Conservation (phyloP, 2,329 filamentous ascomycete species). For the Diaporthe citri region DNA sequence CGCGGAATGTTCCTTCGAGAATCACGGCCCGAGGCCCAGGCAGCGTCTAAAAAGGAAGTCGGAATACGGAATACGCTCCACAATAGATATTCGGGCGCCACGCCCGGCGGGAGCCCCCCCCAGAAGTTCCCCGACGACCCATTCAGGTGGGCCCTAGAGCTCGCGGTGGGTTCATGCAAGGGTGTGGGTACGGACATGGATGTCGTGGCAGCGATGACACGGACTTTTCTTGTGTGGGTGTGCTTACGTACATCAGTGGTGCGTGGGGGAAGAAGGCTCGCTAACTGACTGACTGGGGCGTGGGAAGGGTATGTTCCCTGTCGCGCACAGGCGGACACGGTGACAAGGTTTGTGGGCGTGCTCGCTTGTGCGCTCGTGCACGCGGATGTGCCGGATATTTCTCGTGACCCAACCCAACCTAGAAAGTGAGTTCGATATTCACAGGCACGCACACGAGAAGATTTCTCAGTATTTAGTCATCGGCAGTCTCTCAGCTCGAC, state of each 20-base stretch:
- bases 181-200: constrained; percentile 20
- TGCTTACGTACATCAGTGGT: constrained; percentile 1
- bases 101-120: constrained; percentile 5
- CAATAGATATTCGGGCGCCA: constrained; percentile 11
- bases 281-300: not conserved
- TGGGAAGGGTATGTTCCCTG: constrained; percentile 33
- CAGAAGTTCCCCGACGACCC: constrained; percentile 12
- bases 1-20: not conserved
- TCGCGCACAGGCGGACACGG: not conserved
- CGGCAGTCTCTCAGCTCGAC: not conserved
- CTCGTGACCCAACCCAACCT: not conserved
- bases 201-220: constrained; percentile 36
- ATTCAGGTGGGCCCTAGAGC: not conserved
- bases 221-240: not conserved
- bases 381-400: constrained; percentile 9
- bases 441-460: not conserved
- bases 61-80: constrained; percentile 5
- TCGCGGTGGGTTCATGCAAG: constrained; percentile 23
- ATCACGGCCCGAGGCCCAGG: constrained; percentile 1
- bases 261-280: not conserved
- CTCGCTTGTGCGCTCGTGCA: not conserved
- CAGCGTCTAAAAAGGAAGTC: constrained; percentile 1
- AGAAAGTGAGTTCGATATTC: not conserved
- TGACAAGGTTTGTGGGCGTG: not conserved
- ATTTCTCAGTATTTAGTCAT: constrained; percentile 27